phyloP scores from a whole-genome alignment of 495 filamentous ascomycete species.

The Sphaerosporella brunnea region DNA sequence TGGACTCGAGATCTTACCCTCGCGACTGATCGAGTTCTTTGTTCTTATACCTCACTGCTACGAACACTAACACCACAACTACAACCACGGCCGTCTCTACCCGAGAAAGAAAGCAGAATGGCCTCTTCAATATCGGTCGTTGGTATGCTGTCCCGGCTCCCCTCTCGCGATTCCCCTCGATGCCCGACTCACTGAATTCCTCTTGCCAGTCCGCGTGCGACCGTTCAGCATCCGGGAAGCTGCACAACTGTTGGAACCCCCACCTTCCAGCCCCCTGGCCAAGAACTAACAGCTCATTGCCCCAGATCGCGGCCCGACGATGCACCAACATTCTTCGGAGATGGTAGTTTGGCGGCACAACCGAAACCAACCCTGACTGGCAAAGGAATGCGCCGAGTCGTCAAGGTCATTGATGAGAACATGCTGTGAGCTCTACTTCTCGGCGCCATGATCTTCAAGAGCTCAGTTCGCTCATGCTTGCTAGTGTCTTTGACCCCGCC shows the following conservation, averaged over 20 bases:
- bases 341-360: constrained; percentile 73
- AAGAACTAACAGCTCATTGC: too few species aligned
- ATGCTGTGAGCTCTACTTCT: constrained; percentile 56
- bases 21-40: too few species aligned
- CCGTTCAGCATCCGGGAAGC: constrained; percentile 75
- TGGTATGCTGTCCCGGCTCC: constrained; percentile 26
- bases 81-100: too few species aligned
- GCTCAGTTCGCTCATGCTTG: too few species aligned
- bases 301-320: constrained; percentile 63
- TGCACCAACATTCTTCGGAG: constrained; percentile 77
- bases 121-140: constrained; percentile 52
- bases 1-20: too few species aligned
- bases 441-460: too few species aligned
- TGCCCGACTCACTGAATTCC: too few species aligned
- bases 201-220: constrained; percentile 80
- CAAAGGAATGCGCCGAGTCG: constrained; percentile 74
- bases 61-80: not conserved
- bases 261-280: too few species aligned
- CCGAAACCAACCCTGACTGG: constrained; percentile 69
- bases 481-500: constrained; percentile 91
- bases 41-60: too few species aligned
- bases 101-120: too few species aligned
- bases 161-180: too few species aligned
- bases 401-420: constrained; percentile 91
- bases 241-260: constrained; percentile 42